These are phyloP conservation scores for Epichloe bromicola DNA, from an alignment of 2,329 filamentous ascomycete genomes.

Conservation along the genomic window DNA sequence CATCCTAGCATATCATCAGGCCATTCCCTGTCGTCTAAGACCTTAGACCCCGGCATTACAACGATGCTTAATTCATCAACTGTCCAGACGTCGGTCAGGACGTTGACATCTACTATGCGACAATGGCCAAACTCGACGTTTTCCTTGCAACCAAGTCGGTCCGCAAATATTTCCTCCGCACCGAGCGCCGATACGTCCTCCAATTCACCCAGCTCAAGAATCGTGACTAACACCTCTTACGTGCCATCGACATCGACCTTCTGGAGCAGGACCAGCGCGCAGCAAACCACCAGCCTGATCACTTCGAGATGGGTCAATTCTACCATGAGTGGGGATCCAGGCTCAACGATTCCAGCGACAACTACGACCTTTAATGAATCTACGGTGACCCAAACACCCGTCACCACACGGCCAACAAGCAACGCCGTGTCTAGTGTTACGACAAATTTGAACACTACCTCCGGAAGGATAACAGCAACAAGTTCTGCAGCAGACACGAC, in stretches of 20 bases:
- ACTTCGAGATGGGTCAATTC: conserved; percentile 1
- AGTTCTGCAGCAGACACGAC: background rate
- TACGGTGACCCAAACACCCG: background rate
- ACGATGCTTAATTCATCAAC: background rate
- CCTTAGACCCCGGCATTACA: background rate
- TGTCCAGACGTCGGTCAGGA: background rate
- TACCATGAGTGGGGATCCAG: background rate
- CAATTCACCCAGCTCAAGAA: background rate
- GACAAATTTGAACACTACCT: background rate
- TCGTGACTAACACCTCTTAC: background rate
- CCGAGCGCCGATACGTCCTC: background rate
- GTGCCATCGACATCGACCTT: background rate
- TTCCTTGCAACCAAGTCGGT: background rate
- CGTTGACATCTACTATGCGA: background rate
- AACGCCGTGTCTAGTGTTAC: background rate
- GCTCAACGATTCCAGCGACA: background rate
- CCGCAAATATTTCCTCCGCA: background rate
- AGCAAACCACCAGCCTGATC: background rate
- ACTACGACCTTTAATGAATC: background rate
- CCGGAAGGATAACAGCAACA: background rate
- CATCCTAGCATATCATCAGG: background rate
- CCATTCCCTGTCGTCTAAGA: background rate
- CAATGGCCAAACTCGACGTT: conserved; percentile 1
- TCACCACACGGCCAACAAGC: background rate
- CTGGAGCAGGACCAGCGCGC: background rate